Base-by-base conservation (phyloP, 805 yeast species). In the Wickerhamiella azymoides region DNA sequence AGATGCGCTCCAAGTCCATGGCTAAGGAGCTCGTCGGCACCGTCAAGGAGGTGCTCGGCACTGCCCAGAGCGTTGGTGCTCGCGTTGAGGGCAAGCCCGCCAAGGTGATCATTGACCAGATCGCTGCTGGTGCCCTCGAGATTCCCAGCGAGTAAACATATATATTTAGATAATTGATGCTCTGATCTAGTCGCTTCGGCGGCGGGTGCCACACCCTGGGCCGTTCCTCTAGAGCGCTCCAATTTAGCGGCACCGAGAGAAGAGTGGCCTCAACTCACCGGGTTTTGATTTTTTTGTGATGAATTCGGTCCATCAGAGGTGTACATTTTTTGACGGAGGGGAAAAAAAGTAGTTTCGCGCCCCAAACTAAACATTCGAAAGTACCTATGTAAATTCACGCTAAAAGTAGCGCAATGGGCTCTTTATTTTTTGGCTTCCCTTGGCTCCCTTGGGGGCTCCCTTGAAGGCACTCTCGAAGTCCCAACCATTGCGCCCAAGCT, bases 41-140 rank as follows among this genome's bases (percentile, higher is more conserved):
- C 62, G 76, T 95, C 65, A 92, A 92, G 80, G 98, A 92, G 79
- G 84, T 92, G 68, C 82, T 92, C 69, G 98, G 98, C 73, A 92
- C 98, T 71, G 96, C 97, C 64, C 97, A 89, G 77, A 88, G 96
- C 57, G 93, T 92, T 67, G 98, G 98, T 66, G 88, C 96, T 77
- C 88, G 96, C 76, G 96, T 92, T 68, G 89, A 86, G 73, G 93
- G 88, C 76, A 89, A 92, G 80, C 89, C 89, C 80, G 96, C 98
- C 62, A 97, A 92, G 71, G 96, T 84, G 73, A 81, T 89, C 76
- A 89, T 92, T 66, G 98, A 88, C 62, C 96, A 89, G 71, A 92
- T 92, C 71, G 79, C 89, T 77, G 89, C 81, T 72, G 98, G 98
- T 74, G 96, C 86, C 74, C 80, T 92, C 68, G 97, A 89, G 70